Percentiles rank a stretch among this genome's conserved stretches.
Conservation (phyloP, 257 asterid species). For the Nicotiana tomentosiformis region DNA sequence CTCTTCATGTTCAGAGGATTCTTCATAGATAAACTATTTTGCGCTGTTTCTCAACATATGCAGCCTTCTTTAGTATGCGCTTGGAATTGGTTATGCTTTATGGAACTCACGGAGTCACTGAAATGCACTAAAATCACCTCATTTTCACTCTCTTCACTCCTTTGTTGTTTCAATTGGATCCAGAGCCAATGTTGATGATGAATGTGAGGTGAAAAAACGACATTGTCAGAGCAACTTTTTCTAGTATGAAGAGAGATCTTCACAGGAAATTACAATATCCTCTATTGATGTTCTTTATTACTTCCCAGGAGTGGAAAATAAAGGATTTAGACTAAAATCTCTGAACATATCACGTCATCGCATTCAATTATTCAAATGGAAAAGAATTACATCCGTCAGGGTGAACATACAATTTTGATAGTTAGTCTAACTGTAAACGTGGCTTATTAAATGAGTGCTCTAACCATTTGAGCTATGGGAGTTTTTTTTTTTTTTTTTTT, state of each 20-base stretch:
- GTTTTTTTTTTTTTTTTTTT: too few species aligned
- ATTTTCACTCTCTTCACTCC: background rate
- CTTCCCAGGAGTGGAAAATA: background rate
- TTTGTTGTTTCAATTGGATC: background rate
- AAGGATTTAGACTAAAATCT: background rate
- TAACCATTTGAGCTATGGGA: too few species aligned
- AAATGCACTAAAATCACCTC: background rate
- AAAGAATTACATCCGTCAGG: too few species aligned
- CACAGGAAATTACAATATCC: background rate
- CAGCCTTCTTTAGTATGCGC: background rate
- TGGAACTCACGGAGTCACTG: background rate
- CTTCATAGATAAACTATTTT: background rate
- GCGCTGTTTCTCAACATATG: background rate
- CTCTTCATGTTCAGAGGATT: background rate
- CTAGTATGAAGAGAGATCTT: background rate
- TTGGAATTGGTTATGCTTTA: background rate
- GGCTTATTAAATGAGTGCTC: too few species aligned
- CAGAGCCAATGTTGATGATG: background rate
- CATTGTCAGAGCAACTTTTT: background rate
- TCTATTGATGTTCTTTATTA: background rate
- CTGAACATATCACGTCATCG: background rate
- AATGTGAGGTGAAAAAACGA: background rate
- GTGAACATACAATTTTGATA: too few species aligned
- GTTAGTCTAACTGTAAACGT: too few species aligned
- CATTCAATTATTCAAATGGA: too few species aligned